phyloP scores from a whole-genome alignment of 805 yeast genomes.

The Myxozyma neotropica region DNA sequence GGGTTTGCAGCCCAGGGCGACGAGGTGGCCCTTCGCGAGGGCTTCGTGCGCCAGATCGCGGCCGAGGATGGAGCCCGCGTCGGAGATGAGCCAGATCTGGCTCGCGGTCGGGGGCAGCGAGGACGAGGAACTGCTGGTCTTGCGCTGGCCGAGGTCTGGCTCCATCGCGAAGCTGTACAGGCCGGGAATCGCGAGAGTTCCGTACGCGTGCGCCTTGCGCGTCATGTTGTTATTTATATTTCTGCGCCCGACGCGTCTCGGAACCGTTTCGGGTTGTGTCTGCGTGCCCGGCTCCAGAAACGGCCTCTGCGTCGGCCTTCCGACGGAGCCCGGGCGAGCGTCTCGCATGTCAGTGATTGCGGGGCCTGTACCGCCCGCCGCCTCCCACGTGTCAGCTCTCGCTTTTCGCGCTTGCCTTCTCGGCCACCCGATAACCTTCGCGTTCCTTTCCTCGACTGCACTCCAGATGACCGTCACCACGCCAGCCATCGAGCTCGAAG shows the following conservation, averaged over 20 bases:
- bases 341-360: not conserved
- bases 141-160: constrained; percentile 4
- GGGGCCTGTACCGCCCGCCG: not conserved
- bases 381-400: not conserved
- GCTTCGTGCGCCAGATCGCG: constrained; percentile 28
- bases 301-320: constrained; percentile 5
- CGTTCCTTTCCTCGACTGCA: too few species aligned
- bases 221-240: not conserved
- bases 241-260: constrained; percentile 3
- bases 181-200: constrained; percentile 9
- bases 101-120: constrained; percentile 1
- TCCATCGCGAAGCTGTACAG: constrained; percentile 20
- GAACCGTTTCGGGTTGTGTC: not conserved
- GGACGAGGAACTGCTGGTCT: not conserved
- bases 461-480: not conserved
- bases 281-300: not conserved
- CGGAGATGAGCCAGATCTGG: constrained; percentile 36
- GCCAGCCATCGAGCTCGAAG: constrained; percentile 55
- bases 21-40: constrained; percentile 26
- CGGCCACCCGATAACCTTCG: too few species aligned
- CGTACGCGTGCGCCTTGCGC: constrained; percentile 1
- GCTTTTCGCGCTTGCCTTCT: too few species aligned
- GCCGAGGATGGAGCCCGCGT: constrained; percentile 29
- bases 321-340: too few species aligned
- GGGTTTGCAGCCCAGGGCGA: constrained; percentile 27